These are phyloP conservation scores for Ascoidea rubescens DNA, from an alignment of 805 yeast genomes.

Conservation along the genomic window DNA sequence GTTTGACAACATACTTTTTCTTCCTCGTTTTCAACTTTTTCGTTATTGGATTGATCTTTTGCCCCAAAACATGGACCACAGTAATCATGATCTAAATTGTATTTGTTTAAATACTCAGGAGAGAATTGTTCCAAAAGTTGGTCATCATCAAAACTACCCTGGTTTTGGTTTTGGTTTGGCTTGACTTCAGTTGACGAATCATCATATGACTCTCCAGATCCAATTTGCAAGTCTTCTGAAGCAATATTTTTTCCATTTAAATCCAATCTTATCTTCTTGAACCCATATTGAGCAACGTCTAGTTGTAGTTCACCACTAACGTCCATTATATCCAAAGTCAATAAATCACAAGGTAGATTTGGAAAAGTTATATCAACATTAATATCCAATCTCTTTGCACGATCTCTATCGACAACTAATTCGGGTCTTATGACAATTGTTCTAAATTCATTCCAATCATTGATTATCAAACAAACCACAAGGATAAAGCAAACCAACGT, in stretches of 20 bases:
- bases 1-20: conserved; percentile 65
- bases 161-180: conserved; percentile 8
- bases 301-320: conserved; percentile 72
- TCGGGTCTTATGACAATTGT: conserved; percentile 62
- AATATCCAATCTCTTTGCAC: conserved; percentile 61
- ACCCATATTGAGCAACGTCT: conserved; percentile 58
- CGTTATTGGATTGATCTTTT: conserved; percentile 34
- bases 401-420: conserved; percentile 76
- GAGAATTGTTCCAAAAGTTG: conserved; percentile 11
- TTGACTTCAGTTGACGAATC: neutral
- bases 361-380: conserved; percentile 78
- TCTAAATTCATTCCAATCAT: conserved; percentile 69
- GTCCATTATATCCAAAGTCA: conserved; percentile 81
- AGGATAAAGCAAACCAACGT: conserved; percentile 56
- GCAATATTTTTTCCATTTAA: conserved; percentile 33
- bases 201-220: conserved; percentile 15
- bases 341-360: conserved; percentile 67
- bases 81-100: conserved; percentile 19
- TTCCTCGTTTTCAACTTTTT: conserved; percentile 15
- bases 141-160: conserved; percentile 15
- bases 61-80: conserved; percentile 95
- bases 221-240: conserved; percentile 26
- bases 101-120: no score
- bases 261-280: conserved; percentile 53
- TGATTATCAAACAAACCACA: conserved; percentile 46